These are phyloP conservation scores for Pulveroboletus sp. DNA, from an alignment of 768 basidiomycete genomes.

Conservation along the genomic window DNA sequence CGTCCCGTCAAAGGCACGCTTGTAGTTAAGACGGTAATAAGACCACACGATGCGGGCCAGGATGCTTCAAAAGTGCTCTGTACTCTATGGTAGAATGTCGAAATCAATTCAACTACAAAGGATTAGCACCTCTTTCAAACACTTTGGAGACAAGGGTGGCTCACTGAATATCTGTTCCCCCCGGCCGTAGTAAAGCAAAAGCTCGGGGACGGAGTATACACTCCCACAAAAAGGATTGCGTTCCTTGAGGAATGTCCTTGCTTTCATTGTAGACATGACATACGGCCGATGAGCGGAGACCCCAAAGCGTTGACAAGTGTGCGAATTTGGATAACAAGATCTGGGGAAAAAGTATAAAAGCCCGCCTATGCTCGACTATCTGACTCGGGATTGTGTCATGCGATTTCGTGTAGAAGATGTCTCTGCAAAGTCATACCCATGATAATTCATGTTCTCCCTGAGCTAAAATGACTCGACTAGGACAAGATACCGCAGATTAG, in stretches of 20 bases:
- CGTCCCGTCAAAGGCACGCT: conserved; percentile 41
- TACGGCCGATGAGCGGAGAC: too few species aligned
- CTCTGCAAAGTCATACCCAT: too few species aligned
- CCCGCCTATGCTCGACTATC: too few species aligned
- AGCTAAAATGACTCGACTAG: too few species aligned
- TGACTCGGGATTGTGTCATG: too few species aligned
- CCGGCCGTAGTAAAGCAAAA: background rate
- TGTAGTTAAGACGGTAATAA: conserved; percentile 7
- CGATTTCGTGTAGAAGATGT: too few species aligned
- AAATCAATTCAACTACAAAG: conserved; percentile 1
- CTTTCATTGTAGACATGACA: background rate
- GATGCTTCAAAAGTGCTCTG: conserved; percentile 34
- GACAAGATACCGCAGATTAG: too few species aligned
- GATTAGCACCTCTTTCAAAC: background rate
- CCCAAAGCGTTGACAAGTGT: too few species aligned
- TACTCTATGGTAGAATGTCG: background rate
- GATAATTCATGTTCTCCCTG: too few species aligned
- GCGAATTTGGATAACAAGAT: too few species aligned
- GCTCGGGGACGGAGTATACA: background rate
- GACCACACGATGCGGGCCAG: conserved; percentile 41
- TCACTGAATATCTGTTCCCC: background rate
- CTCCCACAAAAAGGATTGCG: conserved; percentile 1
- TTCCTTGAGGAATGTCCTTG: background rate
- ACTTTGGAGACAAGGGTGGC: background rate
- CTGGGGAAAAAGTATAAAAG: too few species aligned